Conservation (phyloP, 495 filamentous ascomycete species). For the Daldinia vernicosa region DNA sequence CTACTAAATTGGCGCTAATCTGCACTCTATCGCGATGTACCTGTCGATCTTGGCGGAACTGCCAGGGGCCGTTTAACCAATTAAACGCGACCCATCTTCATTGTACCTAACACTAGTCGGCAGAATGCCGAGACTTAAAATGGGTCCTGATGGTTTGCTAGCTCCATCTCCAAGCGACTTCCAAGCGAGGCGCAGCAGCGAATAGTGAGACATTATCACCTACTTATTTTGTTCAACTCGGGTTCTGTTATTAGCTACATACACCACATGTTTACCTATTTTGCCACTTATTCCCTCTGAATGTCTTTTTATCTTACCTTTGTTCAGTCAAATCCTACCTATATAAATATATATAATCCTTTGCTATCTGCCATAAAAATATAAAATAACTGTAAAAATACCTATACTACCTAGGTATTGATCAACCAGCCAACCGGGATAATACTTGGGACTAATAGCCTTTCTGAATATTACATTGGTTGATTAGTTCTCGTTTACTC, state of each 20-base stretch:
- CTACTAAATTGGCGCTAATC: neutral
- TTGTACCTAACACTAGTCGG: neutral
- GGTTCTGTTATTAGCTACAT: neutral
- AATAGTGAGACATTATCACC: constrained; percentile 26
- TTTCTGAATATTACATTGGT: no score
- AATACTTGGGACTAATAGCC: neutral
- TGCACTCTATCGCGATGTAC: constrained; percentile 2
- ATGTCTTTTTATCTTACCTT: neutral
- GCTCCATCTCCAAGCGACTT: constrained; percentile 12
- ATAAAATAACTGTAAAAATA: no score
- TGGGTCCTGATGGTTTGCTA: constrained; percentile 8
- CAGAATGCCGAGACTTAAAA: constrained; percentile 17
- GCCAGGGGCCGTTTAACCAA: neutral
- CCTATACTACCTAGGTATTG: no score
- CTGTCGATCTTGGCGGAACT: constrained; percentile 29
- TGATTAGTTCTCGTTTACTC: neutral
- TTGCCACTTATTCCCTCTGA: no score
- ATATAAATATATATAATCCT: neutral
- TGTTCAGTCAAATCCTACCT: neutral
- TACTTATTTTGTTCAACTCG: constrained; percentile 7
- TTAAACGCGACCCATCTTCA: neutral
- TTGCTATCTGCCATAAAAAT: no score
- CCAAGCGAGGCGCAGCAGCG: constrained; percentile 31
- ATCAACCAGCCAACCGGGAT: neutral
- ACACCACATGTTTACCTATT: no score